These are phyloP conservation scores for Fusarium humuli DNA, from an alignment of 2,329 filamentous ascomycete genomes.

Conservation along the genomic window DNA sequence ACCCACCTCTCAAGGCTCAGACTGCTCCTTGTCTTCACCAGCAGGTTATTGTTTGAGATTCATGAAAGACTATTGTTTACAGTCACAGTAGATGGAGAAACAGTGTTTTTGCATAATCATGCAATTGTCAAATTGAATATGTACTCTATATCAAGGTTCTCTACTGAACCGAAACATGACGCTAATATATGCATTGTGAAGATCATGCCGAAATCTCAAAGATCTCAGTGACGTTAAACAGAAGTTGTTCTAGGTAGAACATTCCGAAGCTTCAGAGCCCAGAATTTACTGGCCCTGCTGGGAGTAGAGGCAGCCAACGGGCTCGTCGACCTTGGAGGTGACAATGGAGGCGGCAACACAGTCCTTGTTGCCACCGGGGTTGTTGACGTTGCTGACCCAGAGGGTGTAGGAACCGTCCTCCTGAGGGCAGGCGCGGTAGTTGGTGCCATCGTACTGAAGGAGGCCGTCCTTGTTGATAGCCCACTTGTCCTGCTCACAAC, in stretches of 20 bases:
- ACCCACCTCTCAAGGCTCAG: not conserved
- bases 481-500: constrained; percentile 62
- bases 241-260: not conserved
- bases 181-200: constrained; percentile 18
- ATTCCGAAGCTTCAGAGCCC: not conserved
- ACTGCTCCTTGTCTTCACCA: not conserved
- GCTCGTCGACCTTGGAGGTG: constrained; percentile 44
- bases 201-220: not conserved
- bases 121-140: constrained; percentile 1
- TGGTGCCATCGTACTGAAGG: constrained; percentile 58
- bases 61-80: not conserved
- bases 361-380: constrained; percentile 53
- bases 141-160: constrained; percentile 12
- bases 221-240: not conserved
- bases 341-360: constrained; percentile 57
- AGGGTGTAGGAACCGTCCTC: constrained; percentile 55
- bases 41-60: not conserved
- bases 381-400: constrained; percentile 49
- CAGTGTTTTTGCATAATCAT: not conserved
- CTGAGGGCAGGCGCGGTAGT: constrained; percentile 65
- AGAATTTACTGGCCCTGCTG: constrained; percentile 11
- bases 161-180: not conserved
- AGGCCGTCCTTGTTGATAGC: constrained; percentile 55
- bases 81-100: no score
- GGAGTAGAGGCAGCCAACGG: constrained; percentile 55